Evolutionary conservation across 2,329 filamentous ascomycete species (phyloP).

Genomic region (Claviceps africana): DNA sequence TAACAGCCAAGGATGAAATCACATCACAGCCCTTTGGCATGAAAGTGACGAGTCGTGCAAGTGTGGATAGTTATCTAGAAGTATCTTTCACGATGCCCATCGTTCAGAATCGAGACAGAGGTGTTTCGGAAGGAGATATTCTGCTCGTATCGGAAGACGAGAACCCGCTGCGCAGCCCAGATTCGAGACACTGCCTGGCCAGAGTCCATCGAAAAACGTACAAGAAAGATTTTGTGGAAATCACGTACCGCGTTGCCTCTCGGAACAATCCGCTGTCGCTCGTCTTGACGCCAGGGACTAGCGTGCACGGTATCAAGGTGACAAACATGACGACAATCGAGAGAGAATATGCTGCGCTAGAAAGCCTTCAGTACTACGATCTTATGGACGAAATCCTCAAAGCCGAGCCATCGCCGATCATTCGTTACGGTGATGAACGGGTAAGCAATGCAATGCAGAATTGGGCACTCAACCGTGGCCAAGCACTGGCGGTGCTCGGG

Average conservation of each 20-base stretch:
- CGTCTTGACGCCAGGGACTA: conserved; percentile 52
- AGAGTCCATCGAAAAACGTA: conserved; percentile 66
- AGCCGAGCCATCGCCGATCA: conserved; percentile 78
- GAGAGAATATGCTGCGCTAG: conserved; percentile 83
- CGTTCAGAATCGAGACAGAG: conserved; percentile 54
- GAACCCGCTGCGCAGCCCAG: conserved; percentile 51
- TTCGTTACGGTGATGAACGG: conserved; percentile 64
- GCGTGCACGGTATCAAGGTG: conserved; percentile 65
- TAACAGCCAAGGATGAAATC: conserved; percentile 77
- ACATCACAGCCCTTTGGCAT: conserved; percentile 71
- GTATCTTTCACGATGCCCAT: conserved; percentile 71
- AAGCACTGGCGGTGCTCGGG: conserved; percentile 82
- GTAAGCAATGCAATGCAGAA: conserved; percentile 55
- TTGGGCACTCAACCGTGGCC: conserved; percentile 75
- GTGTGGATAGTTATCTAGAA: conserved; percentile 85
- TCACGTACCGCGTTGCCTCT: conserved; percentile 72
- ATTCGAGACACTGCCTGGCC: conserved; percentile 69
- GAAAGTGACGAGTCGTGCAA: conserved; percentile 75
- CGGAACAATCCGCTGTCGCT: conserved; percentile 46
- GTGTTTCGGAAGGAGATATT: conserved; percentile 73
- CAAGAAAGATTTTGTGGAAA: conserved; percentile 69
- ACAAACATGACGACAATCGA: conserved; percentile 91
- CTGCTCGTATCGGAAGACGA: conserved; percentile 66
- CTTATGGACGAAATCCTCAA: conserved; percentile 82
- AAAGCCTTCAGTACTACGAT: conserved; percentile 89